Evolutionary conservation across 1,139 yeast genomes (phyloP).

Genomic region (Kodamaea derodonti): DNA sequence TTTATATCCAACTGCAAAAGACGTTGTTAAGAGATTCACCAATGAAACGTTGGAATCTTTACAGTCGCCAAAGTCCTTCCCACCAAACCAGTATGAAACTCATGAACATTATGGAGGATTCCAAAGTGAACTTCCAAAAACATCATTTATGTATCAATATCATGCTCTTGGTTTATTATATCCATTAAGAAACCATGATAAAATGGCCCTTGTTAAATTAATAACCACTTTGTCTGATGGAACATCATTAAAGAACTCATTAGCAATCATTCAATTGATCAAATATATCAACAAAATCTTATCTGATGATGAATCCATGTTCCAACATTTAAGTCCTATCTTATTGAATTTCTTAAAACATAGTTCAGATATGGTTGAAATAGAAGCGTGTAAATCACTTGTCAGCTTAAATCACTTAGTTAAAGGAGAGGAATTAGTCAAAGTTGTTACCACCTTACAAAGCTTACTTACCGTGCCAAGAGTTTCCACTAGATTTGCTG

Average conservation of each 20-base stretch:
- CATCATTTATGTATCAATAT: slow-evolving; percentile 85
- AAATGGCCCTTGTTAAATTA: slow-evolving; percentile 89
- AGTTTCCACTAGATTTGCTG: slow-evolving; percentile 86
- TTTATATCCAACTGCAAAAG: slow-evolving; percentile 82
- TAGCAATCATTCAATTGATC: slow-evolving; percentile 82
- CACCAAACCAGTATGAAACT: slow-evolving; percentile 49
- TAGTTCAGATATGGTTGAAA: slow-evolving; percentile 84
- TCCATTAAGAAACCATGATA: slow-evolving; percentile 84
- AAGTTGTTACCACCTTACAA: slow-evolving; percentile 70
- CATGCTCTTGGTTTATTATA: slow-evolving; percentile 92
- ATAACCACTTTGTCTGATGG: slow-evolving; percentile 74
- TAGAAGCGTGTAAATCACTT: slow-evolving; percentile 89
- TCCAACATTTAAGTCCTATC: slow-evolving; percentile 57
- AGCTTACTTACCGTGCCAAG: slow-evolving; percentile 83
- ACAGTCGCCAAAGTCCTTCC: slow-evolving; percentile 63
- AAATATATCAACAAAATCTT: slow-evolving; percentile 75
- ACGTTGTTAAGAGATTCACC: slow-evolving; percentile 88
- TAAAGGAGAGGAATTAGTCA: slow-evolving; percentile 57
- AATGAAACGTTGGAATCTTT: slow-evolving; percentile 92
- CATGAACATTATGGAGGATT: slow-evolving; percentile 54
- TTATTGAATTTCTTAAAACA: slow-evolving; percentile 71
- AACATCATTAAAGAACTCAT: slow-evolving; percentile 60
- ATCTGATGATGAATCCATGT: slow-evolving; percentile 52
- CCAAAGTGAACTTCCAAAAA: slow-evolving; percentile 52
- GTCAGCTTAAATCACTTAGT: slow-evolving; percentile 58